Base-by-base conservation (phyloP, 805 yeast species). In the Hermanozyma aechmeae region DNA sequence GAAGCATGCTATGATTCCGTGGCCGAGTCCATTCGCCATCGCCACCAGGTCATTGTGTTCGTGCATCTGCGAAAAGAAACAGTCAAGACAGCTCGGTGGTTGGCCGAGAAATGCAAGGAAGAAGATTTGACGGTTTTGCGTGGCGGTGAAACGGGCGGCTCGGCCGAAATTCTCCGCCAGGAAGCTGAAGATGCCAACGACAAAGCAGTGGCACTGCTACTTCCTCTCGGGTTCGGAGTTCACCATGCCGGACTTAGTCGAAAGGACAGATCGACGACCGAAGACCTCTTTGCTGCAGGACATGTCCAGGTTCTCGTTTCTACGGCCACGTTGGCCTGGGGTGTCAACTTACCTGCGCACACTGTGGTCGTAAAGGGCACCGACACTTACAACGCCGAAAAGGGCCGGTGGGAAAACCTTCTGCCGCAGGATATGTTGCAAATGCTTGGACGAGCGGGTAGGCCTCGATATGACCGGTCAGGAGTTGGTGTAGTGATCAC, bases 391-490 rank as follows among this genome's bases (percentile, higher is more conserved):
- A 80, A 92, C 4, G 96, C 99, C 0, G 92, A 81, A 38, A 73
- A 71, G 37, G 95, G 96, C 31, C 58, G 71, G 5, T 89, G 97
- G 96, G 75, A 75, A 2, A 92, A 83, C 46, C 58, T 89, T n/a
- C 79, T 95, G 0, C 93, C 96, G 0, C 98, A 89, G 45, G 97
- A 92, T 56, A 79, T 89, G 22, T 53, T 89, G 7, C 98, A 89
- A 56, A 89, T 89, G 97, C 64, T 89, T n/a, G 97, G 97, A 21
- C 74, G 97, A 61, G 97, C 97, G 13, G 97, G 97, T 42, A 71
- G 98, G 54, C 98, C 98, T 0, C 67, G 96, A 30, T 92, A 80
- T 55, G 98, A 89, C 52, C 75, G 76, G 12, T 73, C 76, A 45
- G 98, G 98, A 45, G 95, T 84, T 43, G 98, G 97, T 59, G 76